Evolutionary conservation across 768 basidiomycete genomes (phyloP).

Genomic region (Leccinellum luteum): DNA sequence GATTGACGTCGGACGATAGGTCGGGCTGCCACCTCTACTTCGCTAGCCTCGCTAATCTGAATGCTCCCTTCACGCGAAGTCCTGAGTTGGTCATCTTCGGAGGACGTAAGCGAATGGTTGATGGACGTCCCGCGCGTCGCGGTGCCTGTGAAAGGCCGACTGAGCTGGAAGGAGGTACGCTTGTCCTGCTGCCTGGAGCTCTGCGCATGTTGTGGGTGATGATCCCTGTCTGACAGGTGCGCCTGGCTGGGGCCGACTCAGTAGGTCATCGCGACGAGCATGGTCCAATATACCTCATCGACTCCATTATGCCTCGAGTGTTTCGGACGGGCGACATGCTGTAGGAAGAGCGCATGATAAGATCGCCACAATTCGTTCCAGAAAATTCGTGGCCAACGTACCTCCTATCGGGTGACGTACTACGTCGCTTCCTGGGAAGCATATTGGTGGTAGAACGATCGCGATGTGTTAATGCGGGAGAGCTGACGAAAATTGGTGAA

Average conservation of each 20-base stretch:
- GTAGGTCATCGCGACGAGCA: conserved; percentile 1
- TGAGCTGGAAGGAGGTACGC: conserved; percentile 1
- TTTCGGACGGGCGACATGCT: conserved; percentile 17
- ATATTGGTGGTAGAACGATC: conserved; percentile 30
- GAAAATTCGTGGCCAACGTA: conserved; percentile 15
- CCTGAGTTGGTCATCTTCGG: conserved; percentile 30
- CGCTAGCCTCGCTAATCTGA: conserved; percentile 32
- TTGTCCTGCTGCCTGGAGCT: conserved; percentile 14
- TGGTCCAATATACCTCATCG: conserved; percentile 25
- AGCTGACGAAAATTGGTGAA: conserved; percentile 24
- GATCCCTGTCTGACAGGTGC: conserved; percentile 19
- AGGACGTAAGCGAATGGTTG: conserved; percentile 21
- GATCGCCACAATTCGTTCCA: neutral
- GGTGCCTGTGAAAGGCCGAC: conserved; percentile 6
- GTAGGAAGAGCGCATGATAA: conserved; percentile 7
- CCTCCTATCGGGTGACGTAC: conserved; percentile 30
- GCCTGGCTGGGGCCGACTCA: conserved; percentile 21
- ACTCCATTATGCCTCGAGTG: conserved; percentile 17
- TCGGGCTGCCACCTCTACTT: conserved; percentile 17
- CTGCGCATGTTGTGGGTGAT: conserved; percentile 7
- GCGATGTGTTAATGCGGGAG: conserved; percentile 26
- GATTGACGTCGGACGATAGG: conserved; percentile 23
- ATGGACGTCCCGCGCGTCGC: conserved; percentile 16
- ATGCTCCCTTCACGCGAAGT: conserved; percentile 31
- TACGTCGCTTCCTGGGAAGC: conserved; percentile 33